Evolutionary conservation across 225 moss, liverwort and hornwort species (phyloP), one percentile per base, ranked within the genome.

Genomic region (Neckera pumila): DNA sequence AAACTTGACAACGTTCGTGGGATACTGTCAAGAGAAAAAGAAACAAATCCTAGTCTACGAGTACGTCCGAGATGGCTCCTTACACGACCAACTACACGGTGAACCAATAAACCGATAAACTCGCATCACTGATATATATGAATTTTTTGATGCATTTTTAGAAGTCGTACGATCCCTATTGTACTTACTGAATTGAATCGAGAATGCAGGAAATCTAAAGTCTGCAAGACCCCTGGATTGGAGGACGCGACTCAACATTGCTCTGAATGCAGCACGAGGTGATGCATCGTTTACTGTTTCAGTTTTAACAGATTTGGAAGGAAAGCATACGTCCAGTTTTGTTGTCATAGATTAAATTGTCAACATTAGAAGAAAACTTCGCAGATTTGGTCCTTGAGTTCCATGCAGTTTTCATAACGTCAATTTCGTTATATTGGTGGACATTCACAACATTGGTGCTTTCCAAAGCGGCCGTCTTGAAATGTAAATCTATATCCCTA

Each of bases 231-330:
- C 49, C 23, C 49, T 92, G 80, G 71, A 92, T 45, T 92, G 90
- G 92, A 87, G 51, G 51, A 89, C 53, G 59, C 90, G 85, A 34
- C 87, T 92, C 21, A 82, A 72, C 63, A 90, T 90, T 72, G 90
- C 90, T 82, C 58, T 87, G 13, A 87, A 90, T 64, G 86, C 90
- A 80, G 92, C 92, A 62, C 84, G 84, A 90, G 92, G 92, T 92
- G 43, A 83, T 31, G 21, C 57, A 71, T 51, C 6, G 64, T 27
- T 49, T 12, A 38, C 86, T 84, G 22, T n/a, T 66, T 80, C 66
- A 75, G 65, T 84, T 13, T 59, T 64, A 34, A 47, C 63, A 65
- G 45, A 79, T 79, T 86, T 22, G 72, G 51, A 81, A 49, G n/a
- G 49, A 79, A 56, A 66, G 34, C 6, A 28, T 25, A 14, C 9